Conservation (phyloP, 2,329 filamentous ascomycete species). For the Cryphonectria naterciae region DNA sequence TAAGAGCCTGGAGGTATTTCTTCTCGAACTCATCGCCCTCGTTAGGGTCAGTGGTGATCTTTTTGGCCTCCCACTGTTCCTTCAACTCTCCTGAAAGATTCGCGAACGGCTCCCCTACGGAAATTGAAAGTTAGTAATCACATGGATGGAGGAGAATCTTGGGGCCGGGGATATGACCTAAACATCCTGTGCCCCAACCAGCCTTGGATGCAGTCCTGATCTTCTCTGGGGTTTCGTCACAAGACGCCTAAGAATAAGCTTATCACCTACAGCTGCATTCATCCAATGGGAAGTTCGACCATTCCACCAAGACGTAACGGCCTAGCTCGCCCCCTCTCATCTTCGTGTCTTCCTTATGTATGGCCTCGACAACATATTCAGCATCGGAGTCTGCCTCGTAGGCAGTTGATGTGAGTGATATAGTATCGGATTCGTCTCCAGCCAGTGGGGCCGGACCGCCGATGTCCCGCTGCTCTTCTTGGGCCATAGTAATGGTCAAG, state of each 20-base stretch:
- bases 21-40: constrained; percentile 42
- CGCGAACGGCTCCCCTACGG: constrained; percentile 48
- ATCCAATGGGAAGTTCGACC: constrained; percentile 63
- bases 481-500: constrained; percentile 3
- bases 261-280: constrained; percentile 51
- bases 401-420: constrained; percentile 61
- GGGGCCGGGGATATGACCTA: not conserved
- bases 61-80: constrained; percentile 48
- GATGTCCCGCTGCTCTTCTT: constrained; percentile 7
- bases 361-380: constrained; percentile 58
- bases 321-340: constrained; percentile 38
- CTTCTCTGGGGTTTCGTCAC: not conserved
- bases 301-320: constrained; percentile 63
- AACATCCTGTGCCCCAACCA: not conserved
- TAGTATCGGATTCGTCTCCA: constrained; percentile 50
- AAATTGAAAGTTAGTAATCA: not conserved
- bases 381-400: constrained; percentile 41
- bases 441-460: not conserved
- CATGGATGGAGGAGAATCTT: not conserved
- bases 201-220: not conserved
- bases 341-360: constrained; percentile 51
- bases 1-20: constrained; percentile 42
- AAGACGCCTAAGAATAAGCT: not conserved
- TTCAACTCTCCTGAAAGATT: constrained; percentile 47
- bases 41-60: constrained; percentile 41